Conservation (phyloP, 1,139 yeast species). For the Lodderomyces elongisporus region DNA sequence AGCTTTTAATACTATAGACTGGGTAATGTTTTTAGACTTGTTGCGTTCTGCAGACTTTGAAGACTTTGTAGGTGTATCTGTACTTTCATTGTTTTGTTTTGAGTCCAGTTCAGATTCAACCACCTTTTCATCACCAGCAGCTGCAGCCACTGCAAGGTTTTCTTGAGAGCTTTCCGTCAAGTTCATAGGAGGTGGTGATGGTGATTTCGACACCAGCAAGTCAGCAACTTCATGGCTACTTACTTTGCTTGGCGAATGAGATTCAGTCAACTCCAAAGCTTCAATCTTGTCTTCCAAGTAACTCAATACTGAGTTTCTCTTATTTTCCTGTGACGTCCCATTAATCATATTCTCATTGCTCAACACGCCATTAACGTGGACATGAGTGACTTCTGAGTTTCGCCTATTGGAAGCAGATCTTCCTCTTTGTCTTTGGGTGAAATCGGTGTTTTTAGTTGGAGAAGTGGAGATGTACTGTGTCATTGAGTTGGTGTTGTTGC, state of each 20-base stretch:
- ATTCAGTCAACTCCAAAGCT: slow-evolving; percentile 31
- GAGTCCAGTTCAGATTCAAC: no score
- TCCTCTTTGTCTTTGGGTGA: neutral
- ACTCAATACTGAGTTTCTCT: slow-evolving; percentile 40
- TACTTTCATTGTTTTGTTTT: no score
- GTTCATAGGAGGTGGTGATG: no score
- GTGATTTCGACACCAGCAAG: no score
- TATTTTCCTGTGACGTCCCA: slow-evolving; percentile 17
- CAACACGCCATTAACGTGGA: slow-evolving; percentile 45
- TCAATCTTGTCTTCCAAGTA: slow-evolving; percentile 47
- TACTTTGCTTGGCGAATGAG: slow-evolving; percentile 9
- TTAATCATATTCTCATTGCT: slow-evolving; percentile 25
- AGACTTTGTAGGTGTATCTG: no score
- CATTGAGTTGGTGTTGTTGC: slow-evolving; percentile 18
- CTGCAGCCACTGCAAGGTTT: no score
- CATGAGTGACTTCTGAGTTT: slow-evolving; percentile 42
- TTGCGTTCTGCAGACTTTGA: no score
- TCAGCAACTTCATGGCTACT: slow-evolving; percentile 4
- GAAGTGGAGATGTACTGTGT: slow-evolving; percentile 36
- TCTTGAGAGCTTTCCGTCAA: no score
- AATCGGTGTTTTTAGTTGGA: slow-evolving; percentile 23
- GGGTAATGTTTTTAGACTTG: no score
- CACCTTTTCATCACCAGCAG: no score
- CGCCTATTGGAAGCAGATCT: slow-evolving; percentile 19
- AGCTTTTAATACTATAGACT: no score